Percentiles rank a stretch among this genome's conserved stretches.
Conservation (phyloP, 129 eudicot species). For the Gnaphalium uliginosum region DNA sequence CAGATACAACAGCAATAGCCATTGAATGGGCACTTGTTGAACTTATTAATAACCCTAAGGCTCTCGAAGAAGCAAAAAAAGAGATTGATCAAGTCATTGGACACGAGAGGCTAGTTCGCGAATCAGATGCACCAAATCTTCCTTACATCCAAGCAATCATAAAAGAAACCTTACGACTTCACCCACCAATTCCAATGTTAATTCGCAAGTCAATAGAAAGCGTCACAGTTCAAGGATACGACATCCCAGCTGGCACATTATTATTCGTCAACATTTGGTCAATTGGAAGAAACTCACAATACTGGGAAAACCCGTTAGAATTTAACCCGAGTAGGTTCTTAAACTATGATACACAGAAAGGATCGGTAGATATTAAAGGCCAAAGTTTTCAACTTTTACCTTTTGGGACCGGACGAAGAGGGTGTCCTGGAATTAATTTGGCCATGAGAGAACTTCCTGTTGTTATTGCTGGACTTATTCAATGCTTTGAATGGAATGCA, state of each 20-base stretch:
- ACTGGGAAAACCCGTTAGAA: conserved; percentile 51
- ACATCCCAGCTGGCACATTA: conserved; percentile 37
- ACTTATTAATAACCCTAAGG: conserved; percentile 51
- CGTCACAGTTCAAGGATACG: conserved; percentile 41
- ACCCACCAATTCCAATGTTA: conserved; percentile 59
- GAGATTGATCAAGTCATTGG: conserved; percentile 55
- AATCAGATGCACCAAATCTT: conserved; percentile 49
- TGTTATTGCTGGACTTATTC: conserved; percentile 43
- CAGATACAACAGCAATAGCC: conserved; percentile 50
- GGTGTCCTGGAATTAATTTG: conserved; percentile 55
- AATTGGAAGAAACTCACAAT: conserved; percentile 45
- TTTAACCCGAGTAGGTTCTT: conserved; percentile 50
- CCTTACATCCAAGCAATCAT: conserved; percentile 58
- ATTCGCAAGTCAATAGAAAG: conserved; percentile 37
- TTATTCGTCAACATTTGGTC: conserved; percentile 58
- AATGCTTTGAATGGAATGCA: conserved; percentile 59
- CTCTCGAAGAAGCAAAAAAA: conserved; percentile 39
- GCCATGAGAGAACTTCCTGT: conserved; percentile 41
- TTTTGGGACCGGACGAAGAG: conserved; percentile 58
- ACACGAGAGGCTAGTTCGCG: conserved; percentile 39
- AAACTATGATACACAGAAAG: conserved; percentile 8
- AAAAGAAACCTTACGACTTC: conserved; percentile 51
- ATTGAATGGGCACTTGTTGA: conserved; percentile 57
- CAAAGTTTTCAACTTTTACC: conserved; percentile 56
- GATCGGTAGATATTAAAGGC: conserved; percentile 48